A percentile compares a stretch with the other conserved stretches of the same genome.
phyloP scores from a whole-genome alignment of 352 stramenopile genomes.

The Pythium inflatum region DNA sequence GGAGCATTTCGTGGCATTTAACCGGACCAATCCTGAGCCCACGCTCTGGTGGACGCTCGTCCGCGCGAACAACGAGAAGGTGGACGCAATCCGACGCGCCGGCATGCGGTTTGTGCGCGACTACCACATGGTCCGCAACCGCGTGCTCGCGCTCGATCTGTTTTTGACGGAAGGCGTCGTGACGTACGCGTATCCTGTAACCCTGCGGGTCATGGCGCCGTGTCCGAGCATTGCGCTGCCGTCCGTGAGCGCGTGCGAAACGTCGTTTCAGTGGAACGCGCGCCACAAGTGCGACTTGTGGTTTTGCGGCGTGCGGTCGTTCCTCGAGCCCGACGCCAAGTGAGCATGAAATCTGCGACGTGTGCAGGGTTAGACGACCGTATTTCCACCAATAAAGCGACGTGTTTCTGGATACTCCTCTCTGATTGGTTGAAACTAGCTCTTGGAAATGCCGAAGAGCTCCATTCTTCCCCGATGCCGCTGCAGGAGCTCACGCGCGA shows the following conservation, averaged over 20 bases:
- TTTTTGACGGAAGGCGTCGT: constrained; percentile 60
- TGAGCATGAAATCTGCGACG: background rate
- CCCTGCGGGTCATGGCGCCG: constrained; percentile 42
- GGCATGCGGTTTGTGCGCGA: constrained; percentile 65
- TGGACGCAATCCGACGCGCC: constrained; percentile 61
- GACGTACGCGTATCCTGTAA: constrained; percentile 50
- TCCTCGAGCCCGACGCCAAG: constrained; percentile 19
- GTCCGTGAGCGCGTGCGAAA: constrained; percentile 47
- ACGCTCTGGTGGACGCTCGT: constrained; percentile 59
- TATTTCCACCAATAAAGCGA: too few relatives aligned
- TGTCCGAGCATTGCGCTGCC: constrained; percentile 66
- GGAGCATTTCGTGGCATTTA: constrained; percentile 69
- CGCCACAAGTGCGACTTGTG: constrained; percentile 77
- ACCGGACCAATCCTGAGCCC: constrained; percentile 53
- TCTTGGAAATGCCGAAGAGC: background rate
- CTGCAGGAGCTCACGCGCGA: constrained; percentile 60
- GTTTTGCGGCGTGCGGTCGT: constrained; percentile 67
- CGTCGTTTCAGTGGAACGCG: constrained; percentile 51
- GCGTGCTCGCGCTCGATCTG: constrained; percentile 56
- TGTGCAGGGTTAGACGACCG: too few relatives aligned
- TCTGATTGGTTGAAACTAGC: constrained; percentile 2
- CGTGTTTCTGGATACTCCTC: too few relatives aligned
- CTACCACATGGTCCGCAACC: constrained; percentile 62
- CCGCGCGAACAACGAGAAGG: constrained; percentile 47
- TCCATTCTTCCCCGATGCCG: constrained; percentile 36